Evolutionary conservation across 2,329 filamentous ascomycete species (phyloP), one percentile per base, ranked within the genome.

Genomic region (Monosporascus sp.): DNA sequence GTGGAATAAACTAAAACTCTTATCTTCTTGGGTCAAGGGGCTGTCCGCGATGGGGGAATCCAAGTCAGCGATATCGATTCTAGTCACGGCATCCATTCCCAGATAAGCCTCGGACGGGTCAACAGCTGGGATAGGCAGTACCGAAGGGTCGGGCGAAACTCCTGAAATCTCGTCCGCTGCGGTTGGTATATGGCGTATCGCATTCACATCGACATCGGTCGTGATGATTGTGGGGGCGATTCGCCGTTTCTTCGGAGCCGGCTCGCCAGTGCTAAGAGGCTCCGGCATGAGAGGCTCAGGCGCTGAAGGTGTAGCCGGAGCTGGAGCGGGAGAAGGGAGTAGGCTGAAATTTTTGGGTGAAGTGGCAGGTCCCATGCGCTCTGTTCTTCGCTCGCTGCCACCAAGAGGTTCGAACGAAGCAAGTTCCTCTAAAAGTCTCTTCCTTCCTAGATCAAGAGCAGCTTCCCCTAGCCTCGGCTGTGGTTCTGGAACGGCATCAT

Each of bases 171-270:
- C 46, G 31, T 65, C 65, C 6, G 65, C 64, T 48, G 64, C 62
- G 8, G 63, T 62, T 9, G 60, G 54, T 19, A 68, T 64, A 26
- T 59, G 59, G 22, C 62, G 61, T 31, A 55, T 45, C 24, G 55
- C 55, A 24, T 56, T 49, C 24, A 37, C 26, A 44, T 64, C 57
- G 2, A 63, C 56, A 5, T 60, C 50, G 1, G 56, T 40, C 8
- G 60, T 61, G 26, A 68, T 24, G 9, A 59, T 46, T 11, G 46
- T 54, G 14, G 66, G 67, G 7, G 38, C 56, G 37, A 68, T 22
- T 44, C 56, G 63, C 48, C 62, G 58, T 52, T 61, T 66, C 55
- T 68, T 69, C 20, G n/a, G 19, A 38, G 55, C 7, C 31, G 48
- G 54, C 11, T 54, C 53, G n/a, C 53, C 47, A 17, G n/a, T 19